Conservation (phyloP, 1,284 basidiomycete species). For the Cutaneotrichosporon sp. region DNA sequence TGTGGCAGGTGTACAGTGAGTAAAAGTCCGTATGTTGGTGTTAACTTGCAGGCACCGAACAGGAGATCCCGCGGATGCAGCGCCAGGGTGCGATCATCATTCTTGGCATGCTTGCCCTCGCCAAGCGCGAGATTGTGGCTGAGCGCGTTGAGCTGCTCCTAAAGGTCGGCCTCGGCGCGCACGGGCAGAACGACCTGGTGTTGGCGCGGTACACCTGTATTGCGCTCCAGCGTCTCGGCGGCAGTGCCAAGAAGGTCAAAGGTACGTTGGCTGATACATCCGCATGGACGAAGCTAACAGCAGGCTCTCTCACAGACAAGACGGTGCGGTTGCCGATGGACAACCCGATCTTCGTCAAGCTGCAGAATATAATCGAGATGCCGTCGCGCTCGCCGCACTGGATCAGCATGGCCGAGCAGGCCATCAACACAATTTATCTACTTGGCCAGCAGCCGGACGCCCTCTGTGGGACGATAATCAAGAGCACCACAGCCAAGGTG, state of each 20-base stretch:
- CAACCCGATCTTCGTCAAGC: slow-evolving; percentile 74
- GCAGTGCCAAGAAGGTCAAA: slow-evolving; percentile 95
- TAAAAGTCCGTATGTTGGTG: slow-evolving; percentile 8
- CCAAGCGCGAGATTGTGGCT: slow-evolving; percentile 75
- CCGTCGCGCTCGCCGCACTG: slow-evolving; percentile 81
- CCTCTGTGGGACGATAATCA: slow-evolving; percentile 76
- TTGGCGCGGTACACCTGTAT: slow-evolving; percentile 91
- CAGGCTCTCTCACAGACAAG: slow-evolving; percentile 82
- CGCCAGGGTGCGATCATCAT: slow-evolving; percentile 90
- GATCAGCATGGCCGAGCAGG: slow-evolving; percentile 91
- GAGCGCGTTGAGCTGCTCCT: slow-evolving; percentile 82
- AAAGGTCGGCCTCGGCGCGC: slow-evolving; percentile 77
- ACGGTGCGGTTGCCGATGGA: slow-evolving; percentile 83
- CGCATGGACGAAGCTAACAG: slow-evolving; percentile 9
- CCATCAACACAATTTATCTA: slow-evolving; percentile 91
- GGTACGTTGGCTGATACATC: slow-evolving; percentile 52
- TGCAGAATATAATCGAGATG: slow-evolving; percentile 70
- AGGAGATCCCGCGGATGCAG: slow-evolving; percentile 71
- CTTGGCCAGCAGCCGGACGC: slow-evolving; percentile 89
- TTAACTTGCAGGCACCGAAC: slow-evolving; percentile 57
- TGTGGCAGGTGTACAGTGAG: slow-evolving; percentile 94
- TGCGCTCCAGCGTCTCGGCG: slow-evolving; percentile 83
- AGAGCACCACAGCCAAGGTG: slow-evolving; percentile 67
- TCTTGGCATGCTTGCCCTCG: slow-evolving; percentile 88
- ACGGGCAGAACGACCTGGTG: slow-evolving; percentile 79